Percentiles rank a stretch among this genome's conserved stretches.
These are phyloP conservation scores for Apocynum venetum DNA, from an alignment of 257 asterid genomes.

Conservation along the genomic window DNA sequence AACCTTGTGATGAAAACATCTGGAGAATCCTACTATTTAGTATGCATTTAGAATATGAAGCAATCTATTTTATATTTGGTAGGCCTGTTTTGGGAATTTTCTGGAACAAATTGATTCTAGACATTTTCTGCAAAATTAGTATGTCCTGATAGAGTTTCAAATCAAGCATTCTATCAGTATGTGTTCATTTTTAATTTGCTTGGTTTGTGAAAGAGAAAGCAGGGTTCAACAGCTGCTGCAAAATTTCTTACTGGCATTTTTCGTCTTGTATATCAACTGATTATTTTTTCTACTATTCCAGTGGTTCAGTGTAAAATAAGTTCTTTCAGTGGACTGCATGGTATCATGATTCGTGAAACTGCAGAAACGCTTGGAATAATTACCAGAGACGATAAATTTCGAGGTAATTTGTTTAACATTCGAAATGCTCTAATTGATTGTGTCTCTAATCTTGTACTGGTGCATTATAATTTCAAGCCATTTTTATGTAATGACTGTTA, in stretches of 20 bases:
- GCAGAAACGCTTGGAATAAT: slow-evolving; percentile 85
- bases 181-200: not conserved
- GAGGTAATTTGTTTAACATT: slow-evolving; percentile 40
- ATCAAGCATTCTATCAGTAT: not conserved
- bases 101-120: not conserved
- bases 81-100: not conserved
- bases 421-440: not conserved
- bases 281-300: slow-evolving; percentile 23
- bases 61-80: not conserved
- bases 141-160: not conserved
- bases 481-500: not conserved
- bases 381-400: slow-evolving; percentile 66
- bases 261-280: not conserved
- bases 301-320: slow-evolving; percentile 63
- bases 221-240: not conserved
- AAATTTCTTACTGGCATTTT: not conserved
- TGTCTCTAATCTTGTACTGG: not conserved
- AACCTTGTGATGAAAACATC: not conserved
- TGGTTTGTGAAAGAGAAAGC: not conserved
- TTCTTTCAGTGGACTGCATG: slow-evolving; percentile 51
- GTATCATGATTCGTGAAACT: slow-evolving; percentile 86
- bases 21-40: not conserved
- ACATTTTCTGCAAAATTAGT: not conserved
- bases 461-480: not conserved
- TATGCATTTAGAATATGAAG: not conserved